Evolutionary conservation across 495 filamentous ascomycete species (phyloP), one percentile per base, ranked within the genome.

Genomic region (Amphirosellinia nigrospora): DNA sequence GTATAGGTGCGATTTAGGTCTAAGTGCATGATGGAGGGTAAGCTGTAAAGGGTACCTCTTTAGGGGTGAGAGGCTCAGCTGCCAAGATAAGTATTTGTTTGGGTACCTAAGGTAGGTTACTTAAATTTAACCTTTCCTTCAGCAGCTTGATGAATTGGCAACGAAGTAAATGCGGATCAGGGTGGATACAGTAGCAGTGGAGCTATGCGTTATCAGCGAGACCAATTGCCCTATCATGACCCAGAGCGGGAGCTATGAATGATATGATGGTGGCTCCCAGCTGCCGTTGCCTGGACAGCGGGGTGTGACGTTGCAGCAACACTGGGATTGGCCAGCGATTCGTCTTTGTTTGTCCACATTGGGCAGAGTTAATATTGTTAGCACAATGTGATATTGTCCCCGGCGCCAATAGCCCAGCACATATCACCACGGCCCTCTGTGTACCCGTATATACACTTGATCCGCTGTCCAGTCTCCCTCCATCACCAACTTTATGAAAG

Each of bases 341-440:
- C 30, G 65, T 36, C 62, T 71, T 77, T 78, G 76, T 78, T 78
- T 76, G 69, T 74, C 70, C 66, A 74, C 66, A 70, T 50, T 66
- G 64, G 70, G 60, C 68, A 64, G 43, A 23, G 26, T 46, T 59
- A 46, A 68, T 58, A 45, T 52, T 23, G 46, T 50, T 23, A 32
- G 28, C 52, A 55, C 34, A 61, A n/a, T 28, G 38, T 68, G 53
- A 56, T 30, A 56, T 11, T 16, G 39, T 62, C 63, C 52, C 53
- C 43, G 69, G 46, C 62, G 68, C 46, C 56, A 70, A 64, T 21
- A 21, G 65, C 13, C 61, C 58, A 73, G 70, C 70, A 59, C 70
- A 70, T 64, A 72, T 69, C 70, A 69, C 55, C 70, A 71, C 55
- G 72, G 46, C 61, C 36, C 48, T 67, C 68, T 68, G 32, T 52